Conservation (phyloP, 495 filamentous ascomycete genomes). For the Viridothelium virens region DNA sequence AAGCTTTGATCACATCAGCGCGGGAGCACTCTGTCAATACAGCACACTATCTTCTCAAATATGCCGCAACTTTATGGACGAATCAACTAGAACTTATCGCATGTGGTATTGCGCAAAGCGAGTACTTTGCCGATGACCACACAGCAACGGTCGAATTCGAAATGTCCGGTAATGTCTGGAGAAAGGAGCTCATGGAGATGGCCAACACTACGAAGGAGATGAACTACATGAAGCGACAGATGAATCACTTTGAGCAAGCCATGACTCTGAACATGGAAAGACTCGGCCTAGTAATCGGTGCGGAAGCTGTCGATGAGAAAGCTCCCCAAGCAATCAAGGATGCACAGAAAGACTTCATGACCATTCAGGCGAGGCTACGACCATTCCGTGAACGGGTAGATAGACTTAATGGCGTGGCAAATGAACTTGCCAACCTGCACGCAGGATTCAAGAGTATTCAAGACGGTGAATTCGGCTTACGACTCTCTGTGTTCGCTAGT, state of each 20-base stretch:
- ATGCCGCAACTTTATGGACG: constrained; percentile 14
- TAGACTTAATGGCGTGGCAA: constrained; percentile 6
- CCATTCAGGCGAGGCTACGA: constrained; percentile 4
- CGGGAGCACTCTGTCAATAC: constrained; percentile 12
- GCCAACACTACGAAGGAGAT: constrained; percentile 1
- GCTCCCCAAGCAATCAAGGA: constrained; percentile 13
- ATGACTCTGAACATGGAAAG: constrained; percentile 14
- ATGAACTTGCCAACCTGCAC: constrained; percentile 17
- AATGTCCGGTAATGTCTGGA: constrained; percentile 13
- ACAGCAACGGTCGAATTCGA: not conserved
- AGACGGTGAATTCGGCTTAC: constrained; percentile 13
- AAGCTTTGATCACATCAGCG: constrained; percentile 4
- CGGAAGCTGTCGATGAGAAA: not conserved
- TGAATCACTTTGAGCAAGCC: constrained; percentile 16
- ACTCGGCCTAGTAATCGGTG: not conserved
- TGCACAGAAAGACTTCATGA: constrained; percentile 14
- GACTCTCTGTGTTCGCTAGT: constrained; percentile 16
- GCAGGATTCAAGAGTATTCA: constrained; percentile 14
- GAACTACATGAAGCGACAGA: constrained; percentile 14
- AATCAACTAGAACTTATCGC: constrained; percentile 16
- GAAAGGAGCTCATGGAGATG: constrained; percentile 4
- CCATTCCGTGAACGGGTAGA: constrained; percentile 13
- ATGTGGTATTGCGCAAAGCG: constrained; percentile 14
- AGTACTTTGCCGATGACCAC: constrained; percentile 19
- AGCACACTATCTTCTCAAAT: constrained; percentile 13